phyloP scores from a whole-genome alignment of 805 yeast species.

The Metschnikowia cubensis region DNA sequence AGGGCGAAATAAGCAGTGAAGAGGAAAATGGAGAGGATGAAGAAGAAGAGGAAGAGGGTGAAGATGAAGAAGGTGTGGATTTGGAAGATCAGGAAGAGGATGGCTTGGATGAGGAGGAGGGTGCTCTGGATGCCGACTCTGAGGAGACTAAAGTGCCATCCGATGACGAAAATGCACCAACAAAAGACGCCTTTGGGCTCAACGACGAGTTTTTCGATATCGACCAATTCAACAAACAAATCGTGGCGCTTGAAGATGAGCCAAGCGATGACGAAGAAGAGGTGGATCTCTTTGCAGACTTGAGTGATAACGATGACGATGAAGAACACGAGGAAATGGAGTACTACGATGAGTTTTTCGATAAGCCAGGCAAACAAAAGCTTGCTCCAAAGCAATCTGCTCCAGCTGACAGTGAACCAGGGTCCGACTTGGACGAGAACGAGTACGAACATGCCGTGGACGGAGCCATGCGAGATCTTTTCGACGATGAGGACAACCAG shows the following conservation, averaged over 20 bases:
- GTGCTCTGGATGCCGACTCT: conserved; percentile 17
- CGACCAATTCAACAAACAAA: conserved; percentile 76
- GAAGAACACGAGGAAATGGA: conserved; percentile 43
- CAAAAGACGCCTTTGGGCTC: conserved; percentile 57
- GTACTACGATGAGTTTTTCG: conserved; percentile 67
- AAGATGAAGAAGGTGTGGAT: conserved; percentile 3
- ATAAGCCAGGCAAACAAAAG: conserved; percentile 35
- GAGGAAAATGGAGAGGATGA: conserved; percentile 21
- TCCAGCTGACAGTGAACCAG: conserved; percentile 30
- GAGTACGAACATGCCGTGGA: conserved; percentile 61
- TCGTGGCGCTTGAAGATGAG: conserved; percentile 59
- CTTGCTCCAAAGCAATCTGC: conserved; percentile 27
- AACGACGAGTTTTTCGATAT: conserved; percentile 83
- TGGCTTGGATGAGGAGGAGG: conserved; percentile 12
- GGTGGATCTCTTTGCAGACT: conserved; percentile 41
- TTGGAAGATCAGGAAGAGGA: conserved; percentile 3
- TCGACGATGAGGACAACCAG: conserved; percentile 38
- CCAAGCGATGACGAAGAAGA: conserved; percentile 26
- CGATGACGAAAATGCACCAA: conserved; percentile 10
- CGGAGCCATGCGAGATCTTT: conserved; percentile 59
- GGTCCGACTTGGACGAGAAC: conserved; percentile 45
- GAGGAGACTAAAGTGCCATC: conserved; percentile 12
- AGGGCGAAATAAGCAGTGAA: conserved; percentile 12
- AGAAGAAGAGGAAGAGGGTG: conserved; percentile 22
- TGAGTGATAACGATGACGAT: conserved; percentile 33